Evolutionary conservation across 805 yeast genomes (phyloP), one percentile per base, ranked within the genome.

Genomic region (Starmera quercuum): DNA sequence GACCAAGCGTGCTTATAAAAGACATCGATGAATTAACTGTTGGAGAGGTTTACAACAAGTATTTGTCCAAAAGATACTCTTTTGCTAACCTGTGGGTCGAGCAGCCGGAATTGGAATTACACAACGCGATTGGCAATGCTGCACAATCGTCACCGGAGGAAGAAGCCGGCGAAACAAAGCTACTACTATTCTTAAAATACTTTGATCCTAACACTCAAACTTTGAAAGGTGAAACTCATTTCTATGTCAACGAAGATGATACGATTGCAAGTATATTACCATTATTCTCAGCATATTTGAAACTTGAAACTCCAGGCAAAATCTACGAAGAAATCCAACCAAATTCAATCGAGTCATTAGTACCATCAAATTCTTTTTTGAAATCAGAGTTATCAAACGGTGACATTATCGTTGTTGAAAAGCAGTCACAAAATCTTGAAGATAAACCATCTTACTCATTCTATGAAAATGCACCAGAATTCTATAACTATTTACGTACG

Each of bases 211-310:
- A 52, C 4, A 45, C 57, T 0, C 81, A 76, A 50, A 53, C 63
- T 5, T 51, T 85, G n/a, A 56, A 53, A n/a, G 95, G 95, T 1
- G 57, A 82, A 14, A 71, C 83, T 0, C 83, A 83, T 46, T 52
- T 66, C 4, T 56, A 66, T 14, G 75, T 82, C 1, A 54, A 67
- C 10, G 68, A 67, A 33, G 70, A 68, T 30, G 73, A 69, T 15
- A 47, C 53, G 1, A 54, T 79, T 6, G 58, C 61, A 0, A 50
- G 57, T 3, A 38, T 79, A 13, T 42, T 63, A 4, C 64, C 66
- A 10, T 50, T 61, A 2, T 36, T 80, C 8, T 63, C 63, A 34
- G 42, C 51, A 18, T 41, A 69, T 7, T 60, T 76, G 44, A 65
- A 64, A 3, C 59, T 68, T 33, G 21, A 33, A 5, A 44, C 49